Percentiles rank a stretch among this genome's conserved stretches.
phyloP scores from a whole-genome alignment of 1,284 basidiomycete genomes.

The Exsudoporus floridanus region DNA sequence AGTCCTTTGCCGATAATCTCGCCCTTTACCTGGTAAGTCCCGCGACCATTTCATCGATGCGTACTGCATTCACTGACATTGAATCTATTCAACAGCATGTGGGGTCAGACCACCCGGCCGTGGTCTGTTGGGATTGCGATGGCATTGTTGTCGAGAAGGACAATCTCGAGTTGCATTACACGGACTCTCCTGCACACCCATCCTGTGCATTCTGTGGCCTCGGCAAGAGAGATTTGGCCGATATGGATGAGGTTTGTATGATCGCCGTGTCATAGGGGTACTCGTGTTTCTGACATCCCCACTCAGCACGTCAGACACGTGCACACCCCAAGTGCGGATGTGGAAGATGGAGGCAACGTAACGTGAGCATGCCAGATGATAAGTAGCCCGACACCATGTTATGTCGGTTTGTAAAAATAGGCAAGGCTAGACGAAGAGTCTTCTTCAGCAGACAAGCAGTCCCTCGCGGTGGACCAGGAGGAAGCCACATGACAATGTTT shows the following conservation, averaged over 20 bases:
- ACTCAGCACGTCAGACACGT: conserved; percentile 22
- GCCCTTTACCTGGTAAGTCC: conserved; percentile 25
- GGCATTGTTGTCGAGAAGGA: conserved; percentile 25
- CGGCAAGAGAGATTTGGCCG: conserved; percentile 14
- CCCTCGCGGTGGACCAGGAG: not conserved
- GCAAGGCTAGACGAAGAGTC: not conserved
- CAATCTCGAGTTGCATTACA: conserved; percentile 26
- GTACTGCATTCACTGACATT: not conserved
- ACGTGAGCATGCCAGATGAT: conserved; percentile 8
- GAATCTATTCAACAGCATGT: conserved; percentile 18
- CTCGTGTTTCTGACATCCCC: conserved; percentile 6
- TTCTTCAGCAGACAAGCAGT: not conserved
- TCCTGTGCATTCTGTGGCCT: conserved; percentile 25
- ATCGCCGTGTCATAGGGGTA: not conserved
- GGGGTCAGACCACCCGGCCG: conserved; percentile 22
- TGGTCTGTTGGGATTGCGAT: conserved; percentile 34
- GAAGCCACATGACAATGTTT: not conserved
- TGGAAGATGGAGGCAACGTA: not conserved
- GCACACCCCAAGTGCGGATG: conserved; percentile 14
- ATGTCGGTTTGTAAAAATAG: conserved; percentile 2
- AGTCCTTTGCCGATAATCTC: conserved; percentile 21
- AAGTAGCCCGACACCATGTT: no score
- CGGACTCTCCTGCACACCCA: conserved; percentile 29
- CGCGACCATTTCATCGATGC: not conserved
- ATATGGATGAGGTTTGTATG: conserved; percentile 26